phyloP scores from a whole-genome alignment of 805 yeast species.

The Lachancea quebecensis region DNA sequence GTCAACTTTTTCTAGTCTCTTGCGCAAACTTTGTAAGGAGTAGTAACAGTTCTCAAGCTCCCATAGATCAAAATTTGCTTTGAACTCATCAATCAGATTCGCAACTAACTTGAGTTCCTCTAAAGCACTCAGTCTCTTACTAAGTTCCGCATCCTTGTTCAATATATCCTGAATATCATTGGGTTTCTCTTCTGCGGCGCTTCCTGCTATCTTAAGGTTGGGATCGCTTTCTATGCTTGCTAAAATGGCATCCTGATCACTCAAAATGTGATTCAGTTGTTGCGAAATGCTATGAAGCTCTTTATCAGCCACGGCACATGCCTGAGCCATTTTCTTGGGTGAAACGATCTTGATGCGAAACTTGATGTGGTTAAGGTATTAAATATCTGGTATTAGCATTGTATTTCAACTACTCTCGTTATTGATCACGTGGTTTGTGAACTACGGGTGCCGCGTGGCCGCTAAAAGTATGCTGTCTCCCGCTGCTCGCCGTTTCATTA shows the following conservation, averaged over 20 bases:
- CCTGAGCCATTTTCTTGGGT: background rate
- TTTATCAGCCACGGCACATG: background rate
- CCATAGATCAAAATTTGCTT: conserved; percentile 21
- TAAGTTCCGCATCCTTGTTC: conserved; percentile 16
- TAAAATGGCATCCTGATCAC: conserved; percentile 9
- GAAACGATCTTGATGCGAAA: background rate
- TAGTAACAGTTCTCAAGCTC: conserved; percentile 31
- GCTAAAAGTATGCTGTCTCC: no score
- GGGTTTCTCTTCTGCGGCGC: background rate
- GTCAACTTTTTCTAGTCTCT: conserved; percentile 17
- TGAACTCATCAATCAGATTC: conserved; percentile 23
- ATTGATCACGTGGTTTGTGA: no score
- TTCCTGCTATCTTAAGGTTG: conserved; percentile 14
- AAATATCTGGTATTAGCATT: no score
- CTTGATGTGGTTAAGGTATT: background rate
- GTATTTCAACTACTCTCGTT: no score
- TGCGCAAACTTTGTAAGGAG: conserved; percentile 23
- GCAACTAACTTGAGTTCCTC: conserved; percentile 16
- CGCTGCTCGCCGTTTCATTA: no score
- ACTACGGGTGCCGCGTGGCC: no score
- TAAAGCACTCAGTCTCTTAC: conserved; percentile 17
- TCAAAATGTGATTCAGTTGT: conserved; percentile 2
- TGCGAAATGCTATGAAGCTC: background rate
- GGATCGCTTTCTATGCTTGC: conserved; percentile 14
- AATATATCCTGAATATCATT: conserved; percentile 8